Evolutionary conservation across 768 basidiomycete genomes (phyloP), one percentile per base, ranked within the genome.

Genomic region (Postia placenta): DNA sequence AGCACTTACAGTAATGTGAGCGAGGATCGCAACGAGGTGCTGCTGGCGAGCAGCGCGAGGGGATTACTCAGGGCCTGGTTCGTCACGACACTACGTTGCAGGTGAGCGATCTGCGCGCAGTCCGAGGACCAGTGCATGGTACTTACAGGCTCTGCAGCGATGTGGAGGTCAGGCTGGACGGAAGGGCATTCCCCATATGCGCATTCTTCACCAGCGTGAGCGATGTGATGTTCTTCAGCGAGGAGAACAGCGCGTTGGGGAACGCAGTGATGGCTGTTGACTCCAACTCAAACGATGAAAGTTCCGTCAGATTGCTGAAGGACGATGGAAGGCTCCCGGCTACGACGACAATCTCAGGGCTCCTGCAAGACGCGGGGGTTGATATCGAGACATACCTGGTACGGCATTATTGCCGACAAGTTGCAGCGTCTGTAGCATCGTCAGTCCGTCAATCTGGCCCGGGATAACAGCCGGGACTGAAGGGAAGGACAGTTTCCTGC

Each of bases 391-490:
- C 67, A 45, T 56, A 74, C 75, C 69, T 44, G 76, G 77, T 25
- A 70, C 56, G 27, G 57, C 62, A 22, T 63, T 65, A 36, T 74
- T 69, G 6, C 77, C 76, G 15, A 71, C 51, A 14, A 78, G 55
- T 41, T 62, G 52, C 19, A 78, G 59, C 9, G 55, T 60, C 50
- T 71, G 66, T 20, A 78, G 58, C 0, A 61, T 62, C 0, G 66
- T 67, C 45, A 78, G 59, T 11, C 60, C 61, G 0, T 68, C 69
- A n/a, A 78, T 55, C 48, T 74, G 70, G 7, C 58, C 58, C 0
- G 76, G 75, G 1, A 78, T 54, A 2, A 62, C 59, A 15, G 69
- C 65, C n/a, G 77, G 75, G 9, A 79, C 67, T 5, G 67, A 74
- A 6, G 76, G 76, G 52, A 70, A 76, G 0, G 66, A 68, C 23